phyloP scores from a whole-genome alignment of 306 rosid species.

The cucumber (Cucumis sativus) region DNA sequence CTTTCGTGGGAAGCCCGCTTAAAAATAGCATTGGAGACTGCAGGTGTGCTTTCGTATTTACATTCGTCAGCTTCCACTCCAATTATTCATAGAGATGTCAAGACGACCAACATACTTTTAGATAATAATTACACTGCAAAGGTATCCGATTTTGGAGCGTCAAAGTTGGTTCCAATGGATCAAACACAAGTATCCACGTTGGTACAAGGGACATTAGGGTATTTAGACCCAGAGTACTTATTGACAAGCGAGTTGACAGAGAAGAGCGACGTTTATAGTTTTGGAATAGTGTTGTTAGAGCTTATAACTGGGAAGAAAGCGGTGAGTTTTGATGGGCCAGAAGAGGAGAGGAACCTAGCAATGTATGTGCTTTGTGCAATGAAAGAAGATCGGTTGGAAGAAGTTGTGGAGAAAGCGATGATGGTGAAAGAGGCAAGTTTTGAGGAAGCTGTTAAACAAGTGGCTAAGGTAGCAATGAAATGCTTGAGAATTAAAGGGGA shows the following conservation, averaged over 20 bases:
- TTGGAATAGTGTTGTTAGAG: slow-evolving; percentile 38
- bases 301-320: slow-evolving; percentile 31
- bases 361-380: slow-evolving; percentile 17
- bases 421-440: not conserved
- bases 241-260: slow-evolving; percentile 15
- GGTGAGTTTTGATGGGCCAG: slow-evolving; percentile 2
- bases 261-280: slow-evolving; percentile 40
- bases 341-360: slow-evolving; percentile 21
- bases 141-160: slow-evolving; percentile 37
- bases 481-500: slow-evolving; percentile 28
- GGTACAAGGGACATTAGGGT: slow-evolving; percentile 40
- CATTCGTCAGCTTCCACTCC: slow-evolving; percentile 27
- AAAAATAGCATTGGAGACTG: slow-evolving; percentile 25
- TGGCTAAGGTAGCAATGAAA: slow-evolving; percentile 15
- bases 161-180: slow-evolving; percentile 27
- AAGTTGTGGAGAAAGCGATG: slow-evolving; percentile 13
- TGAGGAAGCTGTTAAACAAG: slow-evolving; percentile 20
- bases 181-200: slow-evolving; percentile 15
- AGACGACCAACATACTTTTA: slow-evolving; percentile 26
- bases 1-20: slow-evolving; percentile 20
- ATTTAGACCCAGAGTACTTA: slow-evolving; percentile 30
- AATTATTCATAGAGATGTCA: slow-evolving; percentile 35
- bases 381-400: slow-evolving; percentile 16
- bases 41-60: slow-evolving; percentile 27
- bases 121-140: slow-evolving; percentile 18